These are phyloP conservation scores for Ophiostoma pallidulum DNA, from an alignment of 2,329 filamentous ascomycete species.

Conservation along the genomic window DNA sequence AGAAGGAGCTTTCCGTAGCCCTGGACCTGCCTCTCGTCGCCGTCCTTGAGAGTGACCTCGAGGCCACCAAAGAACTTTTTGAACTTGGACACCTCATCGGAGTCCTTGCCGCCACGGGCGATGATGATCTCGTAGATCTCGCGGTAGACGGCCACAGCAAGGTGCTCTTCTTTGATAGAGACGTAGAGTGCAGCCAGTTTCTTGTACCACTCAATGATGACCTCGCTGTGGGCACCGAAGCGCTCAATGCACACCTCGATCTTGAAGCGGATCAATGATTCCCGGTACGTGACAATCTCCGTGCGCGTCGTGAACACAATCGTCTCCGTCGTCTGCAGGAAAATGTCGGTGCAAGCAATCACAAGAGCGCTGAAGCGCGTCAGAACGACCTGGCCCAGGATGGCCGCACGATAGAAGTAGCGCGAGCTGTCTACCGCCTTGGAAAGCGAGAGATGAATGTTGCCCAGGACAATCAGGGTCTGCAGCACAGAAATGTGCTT, in stretches of 20 bases:
- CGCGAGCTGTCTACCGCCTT: conserved; percentile 22
- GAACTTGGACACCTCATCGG: conserved; percentile 22
- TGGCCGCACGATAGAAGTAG: conserved; percentile 40
- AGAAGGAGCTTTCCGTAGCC: conserved; percentile 28
- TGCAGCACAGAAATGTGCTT: conserved; percentile 28
- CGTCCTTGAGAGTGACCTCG: conserved; percentile 24
- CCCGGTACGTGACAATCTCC: conserved; percentile 27
- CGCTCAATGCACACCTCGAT: conserved; percentile 29
- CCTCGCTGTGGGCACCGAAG: conserved; percentile 26
- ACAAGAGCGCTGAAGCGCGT: conserved; percentile 26
- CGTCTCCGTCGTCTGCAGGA: conserved; percentile 27
- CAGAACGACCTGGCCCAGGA: conserved; percentile 38
- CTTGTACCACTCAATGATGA: conserved; percentile 29
- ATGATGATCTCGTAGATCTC: conserved; percentile 28
- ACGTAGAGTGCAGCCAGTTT: conserved; percentile 29
- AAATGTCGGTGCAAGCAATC: conserved; percentile 27
- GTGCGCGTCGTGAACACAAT: conserved; percentile 28
- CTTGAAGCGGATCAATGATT: conserved; percentile 30
- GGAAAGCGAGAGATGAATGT: conserved; percentile 22
- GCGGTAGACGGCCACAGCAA: conserved; percentile 24
- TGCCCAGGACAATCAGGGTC: conserved; percentile 28
- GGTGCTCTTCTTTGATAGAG: conserved; percentile 26
- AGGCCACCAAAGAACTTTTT: conserved; percentile 26
- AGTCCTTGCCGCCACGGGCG: conserved; percentile 25
- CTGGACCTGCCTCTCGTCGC: conserved; percentile 18